Conservation (phyloP, 2,329 filamentous ascomycete genomes). For the Colletotrichum tamarilloi region DNA sequence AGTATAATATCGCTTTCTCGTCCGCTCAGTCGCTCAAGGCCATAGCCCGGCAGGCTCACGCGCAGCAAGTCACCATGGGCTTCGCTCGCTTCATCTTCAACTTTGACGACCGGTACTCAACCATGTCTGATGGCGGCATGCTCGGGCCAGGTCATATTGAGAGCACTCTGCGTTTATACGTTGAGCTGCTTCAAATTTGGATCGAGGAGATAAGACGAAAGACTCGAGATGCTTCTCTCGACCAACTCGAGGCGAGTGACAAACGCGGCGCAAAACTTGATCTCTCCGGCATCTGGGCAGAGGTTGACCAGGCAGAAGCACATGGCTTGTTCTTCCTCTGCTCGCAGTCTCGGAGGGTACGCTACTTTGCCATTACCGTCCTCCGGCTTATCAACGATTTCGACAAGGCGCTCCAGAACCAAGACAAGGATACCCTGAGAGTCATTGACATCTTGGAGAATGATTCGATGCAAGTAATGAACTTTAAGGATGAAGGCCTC, state of each 20-base stretch:
- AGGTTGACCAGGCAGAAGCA: slow-evolving; percentile 96
- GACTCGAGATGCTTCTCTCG: slow-evolving; percentile 76
- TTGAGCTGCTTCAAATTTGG: slow-evolving; percentile 95
- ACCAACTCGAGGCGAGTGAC: slow-evolving; percentile 74
- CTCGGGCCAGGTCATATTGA: slow-evolving; percentile 94
- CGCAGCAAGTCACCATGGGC: slow-evolving; percentile 94
- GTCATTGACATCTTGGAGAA: slow-evolving; percentile 94
- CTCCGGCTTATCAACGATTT: slow-evolving; percentile 93
- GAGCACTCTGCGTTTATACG: slow-evolving; percentile 90
- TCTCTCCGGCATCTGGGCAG: slow-evolving; percentile 86
- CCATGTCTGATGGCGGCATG: slow-evolving; percentile 98
- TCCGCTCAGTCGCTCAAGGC: slow-evolving; percentile 94
- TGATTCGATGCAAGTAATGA: slow-evolving; percentile 88
- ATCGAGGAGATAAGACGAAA: slow-evolving; percentile 95
- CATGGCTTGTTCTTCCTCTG: slow-evolving; percentile 98
- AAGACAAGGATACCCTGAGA: slow-evolving; percentile 73
- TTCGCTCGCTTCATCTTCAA: slow-evolving; percentile 99
- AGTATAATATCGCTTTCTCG: slow-evolving; percentile 89
- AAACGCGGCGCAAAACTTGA: slow-evolving; percentile 83
- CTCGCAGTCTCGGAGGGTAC: slow-evolving; percentile 90
- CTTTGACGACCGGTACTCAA: slow-evolving; percentile 96
- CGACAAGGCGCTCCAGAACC: slow-evolving; percentile 80
- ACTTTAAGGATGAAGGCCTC: slow-evolving; percentile 90
- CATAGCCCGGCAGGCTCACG: slow-evolving; percentile 91
- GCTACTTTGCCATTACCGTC: slow-evolving; percentile 91